Percentiles rank a stretch among this genome's conserved stretches.
These are phyloP conservation scores for Solanum pimpinellifolium DNA, from an alignment of 257 asterid species.

Conservation along the genomic window DNA sequence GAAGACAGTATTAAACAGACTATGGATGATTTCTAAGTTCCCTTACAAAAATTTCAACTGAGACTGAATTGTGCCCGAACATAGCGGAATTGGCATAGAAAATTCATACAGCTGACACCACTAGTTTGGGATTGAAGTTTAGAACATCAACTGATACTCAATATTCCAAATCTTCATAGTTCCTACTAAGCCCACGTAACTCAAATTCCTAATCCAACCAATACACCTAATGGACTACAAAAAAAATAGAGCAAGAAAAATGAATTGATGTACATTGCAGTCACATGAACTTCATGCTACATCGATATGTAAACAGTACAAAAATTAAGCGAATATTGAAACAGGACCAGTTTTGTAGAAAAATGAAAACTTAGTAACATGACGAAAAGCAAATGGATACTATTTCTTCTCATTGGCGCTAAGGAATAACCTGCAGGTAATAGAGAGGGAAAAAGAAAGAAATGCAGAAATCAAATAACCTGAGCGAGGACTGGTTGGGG, in stretches of 20 bases:
- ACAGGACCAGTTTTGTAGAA: neutral
- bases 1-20: neutral
- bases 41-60: neutral
- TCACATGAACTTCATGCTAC: neutral
- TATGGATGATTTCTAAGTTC: neutral
- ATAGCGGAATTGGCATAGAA: neutral
- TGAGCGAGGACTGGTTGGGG: constrained; percentile 84
- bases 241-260: neutral
- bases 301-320: neutral
- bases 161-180: neutral
- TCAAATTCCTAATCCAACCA: neutral
- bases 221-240: neutral
- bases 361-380: neutral
- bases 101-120: neutral
- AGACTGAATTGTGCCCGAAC: neutral
- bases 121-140: neutral
- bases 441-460: neutral
- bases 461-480: constrained; percentile 24
- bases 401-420: neutral
- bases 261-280: neutral
- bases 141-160: neutral
- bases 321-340: neutral
- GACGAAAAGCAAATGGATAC: neutral
- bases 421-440: neutral
- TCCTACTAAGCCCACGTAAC: neutral